Base-by-base conservation (phyloP, 345 rosid genomes). In the Erucastrum elatum region DNA sequence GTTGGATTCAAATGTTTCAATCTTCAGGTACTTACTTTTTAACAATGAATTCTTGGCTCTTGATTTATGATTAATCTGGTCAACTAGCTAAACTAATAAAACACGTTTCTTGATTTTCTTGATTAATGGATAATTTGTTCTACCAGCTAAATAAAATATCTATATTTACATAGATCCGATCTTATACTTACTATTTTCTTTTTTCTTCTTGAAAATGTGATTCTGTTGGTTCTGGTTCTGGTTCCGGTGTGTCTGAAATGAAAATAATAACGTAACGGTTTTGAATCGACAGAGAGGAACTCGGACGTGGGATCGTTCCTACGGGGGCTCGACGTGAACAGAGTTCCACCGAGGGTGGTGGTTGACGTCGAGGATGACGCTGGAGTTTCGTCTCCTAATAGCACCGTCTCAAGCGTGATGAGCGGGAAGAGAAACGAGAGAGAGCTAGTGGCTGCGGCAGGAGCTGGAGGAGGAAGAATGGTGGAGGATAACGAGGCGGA, bases 341-440 rank as follows among this genome's bases (percentile, higher is more conserved):
- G 83, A 44, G 82, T 71, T 3, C 88, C 91, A 4, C 49, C 85
- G 4, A 39, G 59, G 70, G 88, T 88, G 13, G 65, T 82, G 1
- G 85, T 30, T 56, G 90, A 86, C 9, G 78, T 78, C n/a, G 97
- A 91, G 51, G 97, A 91, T 17, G 97, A 94, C 53, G 84, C 77
- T 3, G 88, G 87, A 33, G 87, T 76, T 1, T 94, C 97, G 0
- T 94, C 98, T 0, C 97, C 97, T 1, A 94, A 91, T 86, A 94
- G 97, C 81, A 86, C 97, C 6, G 71, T 94, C 39, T 94, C 98
- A 3, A 94, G 97, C 77, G 80, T 71, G 2, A 34, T 86, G 44
- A 89, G 98, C 65, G 97, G 94, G 46, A 94, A 94, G 86, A 84
- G 88, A 63, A 85, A 76, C 46, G 95, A 91, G 72, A 82, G 97